Percentiles rank a stretch among this genome's conserved stretches.
phyloP scores from a whole-genome alignment of 371 early-diverging fungal genomes.

The Mortierella polycephala region DNA sequence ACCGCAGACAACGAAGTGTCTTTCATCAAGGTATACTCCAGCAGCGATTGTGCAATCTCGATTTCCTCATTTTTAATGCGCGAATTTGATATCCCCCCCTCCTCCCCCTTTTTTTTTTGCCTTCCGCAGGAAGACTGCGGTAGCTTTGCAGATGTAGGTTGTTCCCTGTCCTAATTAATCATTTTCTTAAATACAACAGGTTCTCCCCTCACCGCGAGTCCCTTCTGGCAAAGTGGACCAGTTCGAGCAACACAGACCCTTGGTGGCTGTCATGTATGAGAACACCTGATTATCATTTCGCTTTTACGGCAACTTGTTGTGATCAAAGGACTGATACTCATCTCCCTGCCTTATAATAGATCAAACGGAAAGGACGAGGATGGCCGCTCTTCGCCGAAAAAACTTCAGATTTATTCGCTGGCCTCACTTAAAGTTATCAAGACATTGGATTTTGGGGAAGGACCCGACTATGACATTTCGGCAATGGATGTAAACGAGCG shows the following conservation, averaged over 20 bases:
- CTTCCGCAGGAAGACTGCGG: conserved; percentile 1
- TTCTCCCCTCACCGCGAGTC: conserved; percentile 37
- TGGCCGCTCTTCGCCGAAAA: conserved; percentile 17
- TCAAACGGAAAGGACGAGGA: conserved; percentile 23
- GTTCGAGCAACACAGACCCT: conserved; percentile 56
- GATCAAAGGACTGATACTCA: too few species aligned
- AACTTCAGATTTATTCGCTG: conserved; percentile 60
- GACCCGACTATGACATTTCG: conserved; percentile 54
- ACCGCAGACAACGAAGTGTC: conserved; percentile 60
- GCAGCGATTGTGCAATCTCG: background rate
- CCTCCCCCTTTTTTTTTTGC: conserved; percentile 2
- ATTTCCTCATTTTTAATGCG: background rate
- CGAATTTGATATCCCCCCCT: background rate
- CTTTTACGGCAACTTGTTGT: background rate
- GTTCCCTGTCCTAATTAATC: background rate
- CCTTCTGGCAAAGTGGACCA: conserved; percentile 32
- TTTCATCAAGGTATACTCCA: conserved; percentile 58
- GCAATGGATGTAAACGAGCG: conserved; percentile 61
- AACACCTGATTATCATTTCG: background rate
- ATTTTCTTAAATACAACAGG: conserved; percentile 15
- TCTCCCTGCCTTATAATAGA: background rate
- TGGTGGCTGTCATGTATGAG: conserved; percentile 65
- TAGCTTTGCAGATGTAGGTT: background rate
- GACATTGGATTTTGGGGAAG: conserved; percentile 48
- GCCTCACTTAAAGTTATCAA: conserved; percentile 54